Evolutionary conservation across 371 early-diverging fungal species (phyloP).

Genomic region (Synchytrium microbalum): DNA sequence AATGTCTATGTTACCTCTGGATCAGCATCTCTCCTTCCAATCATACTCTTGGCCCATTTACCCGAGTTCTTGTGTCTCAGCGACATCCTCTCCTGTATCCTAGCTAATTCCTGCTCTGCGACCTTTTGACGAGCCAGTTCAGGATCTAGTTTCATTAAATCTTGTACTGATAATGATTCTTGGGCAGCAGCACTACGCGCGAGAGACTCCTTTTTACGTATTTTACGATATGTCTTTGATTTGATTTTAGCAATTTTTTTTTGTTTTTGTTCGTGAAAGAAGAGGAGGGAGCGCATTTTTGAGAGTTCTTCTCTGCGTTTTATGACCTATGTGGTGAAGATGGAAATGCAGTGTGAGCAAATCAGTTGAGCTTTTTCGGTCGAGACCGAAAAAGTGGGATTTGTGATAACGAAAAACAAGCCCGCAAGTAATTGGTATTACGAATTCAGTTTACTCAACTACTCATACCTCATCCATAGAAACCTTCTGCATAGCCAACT

Average conservation of each 20-base stretch:
- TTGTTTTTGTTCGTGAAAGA: conserved; percentile 83
- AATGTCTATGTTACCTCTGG: conserved; percentile 32
- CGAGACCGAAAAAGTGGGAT: neutral
- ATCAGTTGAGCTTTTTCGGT: neutral
- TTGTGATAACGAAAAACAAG: conserved; percentile 1
- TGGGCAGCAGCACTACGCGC: conserved; percentile 32
- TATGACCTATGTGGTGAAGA: conserved; percentile 17
- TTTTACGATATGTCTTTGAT: conserved; percentile 83
- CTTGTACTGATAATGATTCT: conserved; percentile 37
- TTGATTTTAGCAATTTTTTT: conserved; percentile 94
- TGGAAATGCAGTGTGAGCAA: neutral
- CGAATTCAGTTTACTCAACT: neutral
- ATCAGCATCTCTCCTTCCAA: conserved; percentile 62
- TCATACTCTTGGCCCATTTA: conserved; percentile 87
- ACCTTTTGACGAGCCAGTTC: conserved; percentile 53
- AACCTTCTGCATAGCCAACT: conserved; percentile 70
- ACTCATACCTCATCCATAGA: conserved; percentile 63
- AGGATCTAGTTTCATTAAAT: conserved; percentile 64
- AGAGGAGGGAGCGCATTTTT: conserved; percentile 87
- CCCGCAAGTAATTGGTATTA: neutral
- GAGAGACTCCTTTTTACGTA: conserved; percentile 53
- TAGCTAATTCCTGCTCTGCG: conserved; percentile 58
- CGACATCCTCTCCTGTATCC: conserved; percentile 88
- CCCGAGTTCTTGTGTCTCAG: conserved; percentile 87
- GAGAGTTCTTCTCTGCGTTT: conserved; percentile 69